These are phyloP conservation scores for Hyaloscypha bicolor DNA, from an alignment of 495 filamentous ascomycete species.

Conservation along the genomic window DNA sequence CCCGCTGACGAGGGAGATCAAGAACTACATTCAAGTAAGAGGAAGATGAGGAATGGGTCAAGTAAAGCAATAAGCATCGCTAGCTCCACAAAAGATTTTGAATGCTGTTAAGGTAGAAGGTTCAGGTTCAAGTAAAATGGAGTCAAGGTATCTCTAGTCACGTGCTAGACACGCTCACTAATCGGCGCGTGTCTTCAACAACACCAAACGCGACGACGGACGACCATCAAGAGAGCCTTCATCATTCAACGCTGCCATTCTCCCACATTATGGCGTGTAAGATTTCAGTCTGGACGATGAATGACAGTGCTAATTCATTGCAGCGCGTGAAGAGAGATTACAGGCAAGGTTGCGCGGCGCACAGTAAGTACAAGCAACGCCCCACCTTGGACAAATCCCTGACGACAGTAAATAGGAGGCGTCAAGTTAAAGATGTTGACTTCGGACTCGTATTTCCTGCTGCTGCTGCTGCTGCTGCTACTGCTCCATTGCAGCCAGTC, in stretches of 20 bases:
- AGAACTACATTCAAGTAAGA: no score
- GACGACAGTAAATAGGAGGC: conserved; percentile 21
- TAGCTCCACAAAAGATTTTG: no score
- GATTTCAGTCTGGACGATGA: background rate
- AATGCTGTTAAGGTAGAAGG: background rate
- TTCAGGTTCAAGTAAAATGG: background rate
- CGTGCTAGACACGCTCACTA: background rate
- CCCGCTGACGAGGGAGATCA: no score
- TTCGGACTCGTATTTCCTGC: conserved; percentile 31
- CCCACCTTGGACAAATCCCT: background rate
- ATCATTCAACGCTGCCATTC: background rate
- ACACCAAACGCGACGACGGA: conserved; percentile 3
- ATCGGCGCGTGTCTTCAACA: background rate
- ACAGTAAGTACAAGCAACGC: conserved; percentile 20
- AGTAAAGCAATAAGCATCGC: background rate
- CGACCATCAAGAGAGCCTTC: background rate
- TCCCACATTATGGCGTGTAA: conserved; percentile 21
- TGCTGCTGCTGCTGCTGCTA: conserved; percentile 11
- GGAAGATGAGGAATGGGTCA: background rate
- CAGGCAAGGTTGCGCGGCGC: conserved; percentile 33
- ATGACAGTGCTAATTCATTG: conserved; percentile 21
- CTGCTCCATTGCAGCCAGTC: conserved; percentile 16
- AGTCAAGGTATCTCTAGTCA: background rate
- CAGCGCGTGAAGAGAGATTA: conserved; percentile 33
- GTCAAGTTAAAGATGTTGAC: conserved; percentile 34